A percentile compares a stretch with the other conserved stretches of the same genome.
phyloP scores from a whole-genome alignment of 331 rosid species.

The Saraca asoca region DNA sequence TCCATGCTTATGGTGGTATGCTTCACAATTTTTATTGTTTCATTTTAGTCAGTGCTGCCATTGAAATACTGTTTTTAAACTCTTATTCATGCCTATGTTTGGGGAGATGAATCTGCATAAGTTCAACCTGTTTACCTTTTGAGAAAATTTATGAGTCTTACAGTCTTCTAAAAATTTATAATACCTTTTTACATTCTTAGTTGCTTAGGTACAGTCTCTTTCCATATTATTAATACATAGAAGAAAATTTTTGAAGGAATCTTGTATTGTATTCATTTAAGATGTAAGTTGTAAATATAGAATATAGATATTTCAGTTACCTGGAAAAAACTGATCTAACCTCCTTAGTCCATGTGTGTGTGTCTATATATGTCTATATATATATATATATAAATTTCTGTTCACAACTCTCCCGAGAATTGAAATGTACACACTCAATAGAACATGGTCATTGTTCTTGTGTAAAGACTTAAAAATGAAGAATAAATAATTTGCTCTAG shows the following conservation, averaged over 20 bases:
- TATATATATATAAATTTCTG: not conserved
- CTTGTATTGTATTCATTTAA: not conserved
- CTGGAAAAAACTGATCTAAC: not conserved
- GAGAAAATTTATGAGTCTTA: conserved; percentile 16
- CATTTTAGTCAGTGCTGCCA: conserved; percentile 9
- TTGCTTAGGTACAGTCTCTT: not conserved
- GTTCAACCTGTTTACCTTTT: not conserved
- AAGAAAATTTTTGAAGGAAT: conserved; percentile 12
- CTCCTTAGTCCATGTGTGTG: too few relatives aligned
- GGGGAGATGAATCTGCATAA: not conserved
- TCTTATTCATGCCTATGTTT: conserved; percentile 12
- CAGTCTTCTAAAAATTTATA: conserved; percentile 4
- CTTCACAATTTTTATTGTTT: conserved; percentile 20
- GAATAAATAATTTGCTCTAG: not conserved
- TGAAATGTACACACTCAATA: conserved; percentile 10
- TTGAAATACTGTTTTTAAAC: conserved; percentile 1
- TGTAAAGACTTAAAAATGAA: not conserved
- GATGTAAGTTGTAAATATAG: conserved; percentile 6
- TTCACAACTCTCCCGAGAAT: conserved; percentile 1
- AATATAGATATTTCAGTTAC: conserved; percentile 6
- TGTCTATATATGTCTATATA: too few relatives aligned
- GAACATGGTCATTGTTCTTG: conserved; percentile 2
- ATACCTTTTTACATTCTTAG: conserved; percentile 6
- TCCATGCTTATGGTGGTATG: conserved; percentile 44
- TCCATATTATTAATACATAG: not conserved